phyloP scores from a whole-genome alignment of 2,329 filamentous ascomycete species.

The Dactylella cylindrospora region DNA sequence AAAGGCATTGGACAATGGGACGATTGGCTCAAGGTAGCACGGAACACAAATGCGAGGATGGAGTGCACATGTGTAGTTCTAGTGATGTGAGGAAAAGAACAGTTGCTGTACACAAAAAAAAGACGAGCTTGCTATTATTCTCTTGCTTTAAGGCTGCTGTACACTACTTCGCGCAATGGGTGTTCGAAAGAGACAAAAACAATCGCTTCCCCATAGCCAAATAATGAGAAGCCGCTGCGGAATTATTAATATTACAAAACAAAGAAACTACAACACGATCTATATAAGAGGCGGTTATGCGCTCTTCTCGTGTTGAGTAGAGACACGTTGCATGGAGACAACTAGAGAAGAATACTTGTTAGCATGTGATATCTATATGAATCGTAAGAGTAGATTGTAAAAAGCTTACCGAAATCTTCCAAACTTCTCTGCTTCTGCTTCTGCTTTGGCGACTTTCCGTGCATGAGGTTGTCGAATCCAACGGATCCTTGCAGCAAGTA shows the following conservation, averaged over 20 bases:
- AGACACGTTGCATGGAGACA: constrained; percentile 84
- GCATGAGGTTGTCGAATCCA: constrained; percentile 89
- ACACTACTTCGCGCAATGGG: no score
- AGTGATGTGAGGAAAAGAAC: no score
- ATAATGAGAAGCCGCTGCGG: constrained; percentile 31
- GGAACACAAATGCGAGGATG: no score
- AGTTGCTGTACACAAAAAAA: no score
- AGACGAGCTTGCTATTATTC: no score
- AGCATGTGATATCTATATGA: constrained; percentile 52
- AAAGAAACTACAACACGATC: constrained; percentile 46
- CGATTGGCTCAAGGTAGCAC: no score
- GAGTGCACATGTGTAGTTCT: no score
- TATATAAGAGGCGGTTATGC: constrained; percentile 57
- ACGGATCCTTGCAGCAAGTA: constrained; percentile 79
- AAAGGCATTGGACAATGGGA: no score
- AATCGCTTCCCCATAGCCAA: constrained; percentile 32
- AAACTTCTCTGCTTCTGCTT: constrained; percentile 79
- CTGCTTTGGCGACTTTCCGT: constrained; percentile 80
- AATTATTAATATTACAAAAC: constrained; percentile 45
- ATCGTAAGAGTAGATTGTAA: constrained; percentile 3
- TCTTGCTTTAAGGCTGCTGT: no score
- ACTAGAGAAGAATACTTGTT: constrained; percentile 58
- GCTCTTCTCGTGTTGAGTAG: constrained; percentile 87
- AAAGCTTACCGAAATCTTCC: constrained; percentile 80
- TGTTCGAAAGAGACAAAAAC: constrained; percentile 21